Evolutionary conservation across 2,329 filamentous ascomycete species (phyloP).

Genomic region (Knufia fluminis): DNA sequence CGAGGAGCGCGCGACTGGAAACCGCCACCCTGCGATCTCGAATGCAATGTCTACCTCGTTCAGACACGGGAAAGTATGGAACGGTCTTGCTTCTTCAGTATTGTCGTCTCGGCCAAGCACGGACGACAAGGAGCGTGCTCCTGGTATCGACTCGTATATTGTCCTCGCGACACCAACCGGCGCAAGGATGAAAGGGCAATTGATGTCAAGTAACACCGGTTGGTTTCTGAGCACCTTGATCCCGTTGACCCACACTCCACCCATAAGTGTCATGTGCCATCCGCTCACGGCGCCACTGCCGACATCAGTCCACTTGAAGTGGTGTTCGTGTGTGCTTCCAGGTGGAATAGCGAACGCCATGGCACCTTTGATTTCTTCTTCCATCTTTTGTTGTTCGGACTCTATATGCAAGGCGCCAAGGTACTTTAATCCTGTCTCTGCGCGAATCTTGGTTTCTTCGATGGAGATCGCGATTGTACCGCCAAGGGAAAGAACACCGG

Average conservation of each 20-base stretch:
- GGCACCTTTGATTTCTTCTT: conserved; percentile 10
- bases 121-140: conserved; percentile 9
- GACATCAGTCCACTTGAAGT: conserved; percentile 26
- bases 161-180: conserved; percentile 12
- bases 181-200: conserved; percentile 21
- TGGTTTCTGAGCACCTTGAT: conserved; percentile 27
- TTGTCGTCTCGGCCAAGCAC: not conserved
- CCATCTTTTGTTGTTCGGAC: conserved; percentile 12
- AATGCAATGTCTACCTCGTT: conserved; percentile 16
- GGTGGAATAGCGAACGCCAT: conserved; percentile 12
- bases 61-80: conserved; percentile 20
- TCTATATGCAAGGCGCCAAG: conserved; percentile 14
- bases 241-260: conserved; percentile 27
- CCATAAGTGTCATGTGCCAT: conserved; percentile 28
- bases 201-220: conserved; percentile 26
- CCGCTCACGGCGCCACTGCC: conserved; percentile 22
- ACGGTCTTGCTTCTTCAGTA: conserved; percentile 12
- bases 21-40: conserved; percentile 19
- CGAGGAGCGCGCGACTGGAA: conserved; percentile 13
- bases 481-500: conserved; percentile 27
- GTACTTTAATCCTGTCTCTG: conserved; percentile 22
- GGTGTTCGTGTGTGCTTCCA: conserved; percentile 14
- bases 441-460: conserved; percentile 23
- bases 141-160: conserved; percentile 19
- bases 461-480: conserved; percentile 24